Conservation (phyloP, 73 alveolate species). For the Tetrahymena elliotti region DNA sequence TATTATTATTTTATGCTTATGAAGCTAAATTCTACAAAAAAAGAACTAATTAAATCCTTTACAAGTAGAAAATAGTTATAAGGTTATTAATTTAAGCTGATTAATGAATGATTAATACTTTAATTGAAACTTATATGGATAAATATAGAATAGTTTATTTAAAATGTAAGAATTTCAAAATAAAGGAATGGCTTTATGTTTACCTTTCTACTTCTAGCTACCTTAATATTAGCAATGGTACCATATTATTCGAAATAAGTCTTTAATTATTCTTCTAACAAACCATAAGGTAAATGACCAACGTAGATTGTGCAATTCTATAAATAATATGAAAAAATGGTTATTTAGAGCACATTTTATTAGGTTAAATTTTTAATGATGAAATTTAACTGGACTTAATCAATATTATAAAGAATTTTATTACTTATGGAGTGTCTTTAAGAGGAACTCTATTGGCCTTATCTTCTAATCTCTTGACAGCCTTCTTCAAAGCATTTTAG, state of each 20-base stretch:
- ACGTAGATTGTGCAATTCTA: constrained; percentile 59
- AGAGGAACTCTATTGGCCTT: neutral
- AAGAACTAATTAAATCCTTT: neutral
- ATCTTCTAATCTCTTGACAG: neutral
- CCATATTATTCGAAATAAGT: constrained; percentile 93
- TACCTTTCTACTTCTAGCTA: constrained; percentile 66
- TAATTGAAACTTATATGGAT: neutral
- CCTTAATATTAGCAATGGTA: constrained; percentile 61
- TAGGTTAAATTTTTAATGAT: too few relatives aligned
- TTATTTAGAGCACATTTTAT: neutral
- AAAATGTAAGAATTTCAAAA: neutral
- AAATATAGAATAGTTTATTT: neutral
- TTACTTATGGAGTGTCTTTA: neutral
- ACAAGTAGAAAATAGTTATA: neutral
- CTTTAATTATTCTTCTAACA: constrained; percentile 76
- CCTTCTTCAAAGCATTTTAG: neutral
- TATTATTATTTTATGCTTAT: neutral
- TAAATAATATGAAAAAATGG: neutral
- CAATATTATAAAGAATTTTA: neutral
- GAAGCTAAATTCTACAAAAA: neutral
- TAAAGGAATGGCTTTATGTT: neutral
- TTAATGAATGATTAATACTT: too few relatives aligned
- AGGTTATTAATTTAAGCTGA: neutral
- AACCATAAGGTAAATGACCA: constrained; percentile 96
- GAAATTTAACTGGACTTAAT: neutral